Conservation (phyloP, 2,329 filamentous ascomycete genomes). For the Penicillium nordicum region DNA sequence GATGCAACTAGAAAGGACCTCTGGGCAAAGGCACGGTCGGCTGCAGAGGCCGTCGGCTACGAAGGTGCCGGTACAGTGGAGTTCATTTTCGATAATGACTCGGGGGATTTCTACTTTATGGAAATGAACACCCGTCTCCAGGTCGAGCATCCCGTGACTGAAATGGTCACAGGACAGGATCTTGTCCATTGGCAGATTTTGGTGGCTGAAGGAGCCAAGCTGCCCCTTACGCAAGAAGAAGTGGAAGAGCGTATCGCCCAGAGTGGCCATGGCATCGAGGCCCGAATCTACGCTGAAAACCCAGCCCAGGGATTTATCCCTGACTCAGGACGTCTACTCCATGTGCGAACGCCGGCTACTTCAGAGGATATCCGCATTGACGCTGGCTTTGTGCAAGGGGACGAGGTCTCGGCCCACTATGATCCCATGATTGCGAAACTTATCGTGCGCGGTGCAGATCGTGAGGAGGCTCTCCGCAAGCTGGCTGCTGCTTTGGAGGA, state of each 20-base stretch:
- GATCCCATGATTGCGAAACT: slow-evolving; percentile 99
- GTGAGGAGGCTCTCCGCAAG: slow-evolving; percentile 78
- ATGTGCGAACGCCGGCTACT: slow-evolving; percentile 69
- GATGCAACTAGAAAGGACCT: slow-evolving; percentile 60
- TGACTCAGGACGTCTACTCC: slow-evolving; percentile 82
- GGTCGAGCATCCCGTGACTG: slow-evolving; percentile 93
- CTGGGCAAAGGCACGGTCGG: slow-evolving; percentile 63
- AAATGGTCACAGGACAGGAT: slow-evolving; percentile 72
- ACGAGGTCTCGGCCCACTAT: slow-evolving; percentile 90
- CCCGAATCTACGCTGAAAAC: slow-evolving; percentile 93
- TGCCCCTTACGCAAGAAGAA: slow-evolving; percentile 64
- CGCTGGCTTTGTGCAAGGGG: slow-evolving; percentile 85
- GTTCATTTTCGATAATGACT: slow-evolving; percentile 67
- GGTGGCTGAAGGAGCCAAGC: slow-evolving; percentile 68
- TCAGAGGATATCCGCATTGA: slow-evolving; percentile 81
- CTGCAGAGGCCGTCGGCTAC: slow-evolving; percentile 61
- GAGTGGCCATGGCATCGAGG: slow-evolving; percentile 87
- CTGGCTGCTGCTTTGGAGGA: slow-evolving; percentile 74
- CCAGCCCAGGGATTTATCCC: slow-evolving; percentile 89
- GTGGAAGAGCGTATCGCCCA: slow-evolving; percentile 67
- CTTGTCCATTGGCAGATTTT: slow-evolving; percentile 94
- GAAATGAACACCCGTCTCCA: slow-evolving; percentile 80
- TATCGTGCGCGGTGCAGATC: slow-evolving; percentile 77
- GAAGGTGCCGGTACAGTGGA: slow-evolving; percentile 66
- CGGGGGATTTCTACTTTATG: slow-evolving; percentile 66